Evolutionary conservation across 306 rosid species (phyloP).

Genomic region (Canavalia ensiformis): DNA sequence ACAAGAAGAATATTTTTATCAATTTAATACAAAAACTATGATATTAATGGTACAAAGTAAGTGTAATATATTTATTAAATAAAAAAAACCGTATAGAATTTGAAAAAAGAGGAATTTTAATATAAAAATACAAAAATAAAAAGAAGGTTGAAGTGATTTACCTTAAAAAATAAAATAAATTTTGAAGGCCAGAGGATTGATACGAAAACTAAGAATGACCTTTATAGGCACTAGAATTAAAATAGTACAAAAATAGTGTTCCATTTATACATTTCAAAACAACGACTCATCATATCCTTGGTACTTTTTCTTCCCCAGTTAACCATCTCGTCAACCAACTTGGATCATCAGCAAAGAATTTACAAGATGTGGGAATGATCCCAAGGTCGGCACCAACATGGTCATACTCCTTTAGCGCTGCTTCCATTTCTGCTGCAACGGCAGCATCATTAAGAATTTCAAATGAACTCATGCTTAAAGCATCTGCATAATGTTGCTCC

Average conservation of each 20-base stretch:
- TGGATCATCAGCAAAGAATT: constrained; percentile 76
- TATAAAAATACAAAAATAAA: too few species aligned
- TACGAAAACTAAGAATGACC: constrained; percentile 40
- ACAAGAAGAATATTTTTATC: too few species aligned
- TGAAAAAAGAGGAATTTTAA: too few species aligned
- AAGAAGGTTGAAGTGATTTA: too few species aligned
- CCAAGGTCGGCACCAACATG: constrained; percentile 89
- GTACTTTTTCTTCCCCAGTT: constrained; percentile 78
- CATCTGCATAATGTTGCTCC: constrained; percentile 82
- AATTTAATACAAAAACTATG: too few species aligned
- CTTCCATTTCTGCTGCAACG: constrained; percentile 82
- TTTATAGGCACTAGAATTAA: constrained; percentile 14
- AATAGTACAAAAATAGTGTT: constrained; percentile 36
- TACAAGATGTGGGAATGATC: constrained; percentile 75
- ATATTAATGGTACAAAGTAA: too few species aligned
- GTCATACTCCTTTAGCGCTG: constrained; percentile 78
- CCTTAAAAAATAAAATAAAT: background rate
- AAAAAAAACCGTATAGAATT: too few species aligned
- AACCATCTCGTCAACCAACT: constrained; percentile 96
- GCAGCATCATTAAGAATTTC: constrained; percentile 62
- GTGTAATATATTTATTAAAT: too few species aligned
- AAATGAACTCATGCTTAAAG: constrained; percentile 61
- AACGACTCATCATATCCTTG: constrained; percentile 51
- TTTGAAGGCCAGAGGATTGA: background rate
- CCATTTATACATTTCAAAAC: constrained; percentile 32